Percentiles rank a stretch among this genome's conserved stretches.
phyloP scores from a whole-genome alignment of 345 rosid genomes.

The Erysimum cheiranthoides region DNA sequence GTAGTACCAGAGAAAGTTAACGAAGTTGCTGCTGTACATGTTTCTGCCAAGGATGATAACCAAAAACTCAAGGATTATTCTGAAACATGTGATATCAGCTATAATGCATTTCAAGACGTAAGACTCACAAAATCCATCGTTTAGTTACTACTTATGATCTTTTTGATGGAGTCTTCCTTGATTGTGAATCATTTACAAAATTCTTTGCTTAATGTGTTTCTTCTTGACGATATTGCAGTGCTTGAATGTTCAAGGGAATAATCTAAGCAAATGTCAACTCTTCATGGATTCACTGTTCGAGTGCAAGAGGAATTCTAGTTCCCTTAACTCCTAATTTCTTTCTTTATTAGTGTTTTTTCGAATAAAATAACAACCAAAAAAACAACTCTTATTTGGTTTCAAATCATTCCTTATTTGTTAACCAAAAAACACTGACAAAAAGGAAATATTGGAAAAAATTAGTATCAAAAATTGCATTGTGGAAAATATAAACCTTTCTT shows the following conservation, averaged over 20 bases:
- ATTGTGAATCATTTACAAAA: constrained; percentile 7
- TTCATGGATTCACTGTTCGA: constrained; percentile 37
- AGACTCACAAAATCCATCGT: not conserved
- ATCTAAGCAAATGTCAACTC: constrained; percentile 22
- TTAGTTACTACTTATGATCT: not conserved
- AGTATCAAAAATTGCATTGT: too few relatives aligned
- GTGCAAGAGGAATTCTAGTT: constrained; percentile 18
- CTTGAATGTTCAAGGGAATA: constrained; percentile 25
- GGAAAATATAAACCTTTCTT: too few relatives aligned
- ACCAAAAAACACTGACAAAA: too few relatives aligned
- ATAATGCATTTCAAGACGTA: constrained; percentile 33
- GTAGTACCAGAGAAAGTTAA: constrained; percentile 9
- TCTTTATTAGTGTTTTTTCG: not conserved
- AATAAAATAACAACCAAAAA: constrained; percentile 2
- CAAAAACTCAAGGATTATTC: not conserved
- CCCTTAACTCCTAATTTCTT: constrained; percentile 18
- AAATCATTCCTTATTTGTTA: constrained; percentile 7
- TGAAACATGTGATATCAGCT: constrained; percentile 18
- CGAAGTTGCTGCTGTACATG: constrained; percentile 30
- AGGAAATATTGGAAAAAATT: too few relatives aligned
- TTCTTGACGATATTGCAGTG: constrained; percentile 20
- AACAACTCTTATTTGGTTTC: not conserved
- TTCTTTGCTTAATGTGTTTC: not conserved
- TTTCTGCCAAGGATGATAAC: too few relatives aligned
- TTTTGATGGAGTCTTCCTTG: not conserved